Percentiles rank a stretch among this genome's conserved stretches.
phyloP scores from a whole-genome alignment of 805 yeast genomes.

The Kuraishia hungarica region DNA sequence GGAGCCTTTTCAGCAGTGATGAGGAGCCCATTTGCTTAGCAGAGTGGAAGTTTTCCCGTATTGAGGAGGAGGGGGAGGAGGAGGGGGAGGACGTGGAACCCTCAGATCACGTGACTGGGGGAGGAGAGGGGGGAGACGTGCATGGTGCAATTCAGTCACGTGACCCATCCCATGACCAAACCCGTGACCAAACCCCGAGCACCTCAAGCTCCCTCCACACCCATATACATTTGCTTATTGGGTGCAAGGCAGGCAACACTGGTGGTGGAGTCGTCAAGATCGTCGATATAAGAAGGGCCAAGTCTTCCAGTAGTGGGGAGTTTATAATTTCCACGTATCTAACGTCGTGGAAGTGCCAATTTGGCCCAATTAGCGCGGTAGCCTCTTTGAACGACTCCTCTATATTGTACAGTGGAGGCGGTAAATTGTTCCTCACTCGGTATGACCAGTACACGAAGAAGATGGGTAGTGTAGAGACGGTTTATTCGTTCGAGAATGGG shows the following conservation, averaged over 20 bases:
- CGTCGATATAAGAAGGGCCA: slow-evolving; percentile 14
- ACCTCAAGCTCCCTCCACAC: slow-evolving; percentile 6
- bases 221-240: slow-evolving; percentile 22
- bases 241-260: slow-evolving; percentile 15
- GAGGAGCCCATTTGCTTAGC: slow-evolving; percentile 22
- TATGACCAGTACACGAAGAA: slow-evolving; percentile 13
- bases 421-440: slow-evolving; percentile 7
- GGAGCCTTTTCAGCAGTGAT: slow-evolving; percentile 7
- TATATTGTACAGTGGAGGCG: slow-evolving; percentile 14
- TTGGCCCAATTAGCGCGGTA: slow-evolving; percentile 14
- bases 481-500: not conserved
- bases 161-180: too few species aligned
- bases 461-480: slow-evolving; percentile 5
- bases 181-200: slow-evolving; percentile 7
- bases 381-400: slow-evolving; percentile 15
- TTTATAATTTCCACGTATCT: slow-evolving; percentile 2
- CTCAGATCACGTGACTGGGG: not conserved
- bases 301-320: not conserved
- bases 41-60: slow-evolving; percentile 24
- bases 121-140: too few species aligned
- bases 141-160: too few species aligned
- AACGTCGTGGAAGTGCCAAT: slow-evolving; percentile 7
- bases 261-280: slow-evolving; percentile 21
- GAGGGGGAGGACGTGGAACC: slow-evolving; percentile 1
- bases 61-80: not conserved